These are phyloP conservation scores for Hanseniaspora sp. DNA, from an alignment of 1,139 yeast species.

Conservation along the genomic window DNA sequence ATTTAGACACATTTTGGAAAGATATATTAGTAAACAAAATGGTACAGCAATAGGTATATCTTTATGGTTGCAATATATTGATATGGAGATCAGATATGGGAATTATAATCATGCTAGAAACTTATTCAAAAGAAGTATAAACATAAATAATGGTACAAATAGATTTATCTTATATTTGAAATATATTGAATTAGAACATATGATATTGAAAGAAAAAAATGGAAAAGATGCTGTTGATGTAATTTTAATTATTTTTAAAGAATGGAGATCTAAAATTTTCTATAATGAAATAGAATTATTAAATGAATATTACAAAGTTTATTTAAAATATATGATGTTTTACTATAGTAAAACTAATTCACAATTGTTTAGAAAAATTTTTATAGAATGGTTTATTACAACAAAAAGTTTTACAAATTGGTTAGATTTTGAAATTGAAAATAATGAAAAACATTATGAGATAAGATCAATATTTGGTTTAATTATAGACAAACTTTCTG, in stretches of 20 bases:
- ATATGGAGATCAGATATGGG: constrained; percentile 58
- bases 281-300: constrained; percentile 39
- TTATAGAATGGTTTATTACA: constrained; percentile 36
- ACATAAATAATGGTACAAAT: constrained; percentile 47
- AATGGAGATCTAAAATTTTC: constrained; percentile 65
- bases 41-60: constrained; percentile 57
- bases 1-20: constrained; percentile 6
- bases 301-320: constrained; percentile 59
- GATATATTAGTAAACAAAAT: not conserved
- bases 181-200: constrained; percentile 28
- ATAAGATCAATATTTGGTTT: constrained; percentile 56
- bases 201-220: constrained; percentile 62
- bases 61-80: constrained; percentile 76
- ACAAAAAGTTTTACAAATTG: constrained; percentile 57
- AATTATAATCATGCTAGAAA: constrained; percentile 86
- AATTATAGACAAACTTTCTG: constrained; percentile 45
- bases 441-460: constrained; percentile 20
- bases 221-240: constrained; percentile 53
- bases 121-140: constrained; percentile 65
- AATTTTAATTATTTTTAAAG: constrained; percentile 56
- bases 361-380: constrained; percentile 47
- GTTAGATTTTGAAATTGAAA: constrained; percentile 42
- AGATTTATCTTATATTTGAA: constrained; percentile 81
- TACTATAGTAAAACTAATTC: constrained; percentile 47
- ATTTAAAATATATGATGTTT: constrained; percentile 53